These are phyloP conservation scores for Dothiorella sarmentorum DNA, from an alignment of 2,329 filamentous ascomycete genomes.

Conservation along the genomic window DNA sequence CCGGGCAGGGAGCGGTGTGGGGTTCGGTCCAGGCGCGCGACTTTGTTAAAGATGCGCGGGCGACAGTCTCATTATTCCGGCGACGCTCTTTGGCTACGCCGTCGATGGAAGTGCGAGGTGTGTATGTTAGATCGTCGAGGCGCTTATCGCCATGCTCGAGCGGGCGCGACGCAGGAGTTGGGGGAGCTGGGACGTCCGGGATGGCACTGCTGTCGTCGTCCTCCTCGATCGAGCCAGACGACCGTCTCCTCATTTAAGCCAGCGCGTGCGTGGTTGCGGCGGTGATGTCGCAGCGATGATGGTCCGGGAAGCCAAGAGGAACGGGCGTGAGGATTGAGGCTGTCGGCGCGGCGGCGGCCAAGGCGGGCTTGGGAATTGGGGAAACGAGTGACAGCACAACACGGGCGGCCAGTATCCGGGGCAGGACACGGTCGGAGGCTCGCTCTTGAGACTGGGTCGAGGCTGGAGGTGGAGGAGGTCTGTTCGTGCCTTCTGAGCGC, in stretches of 20 bases:
- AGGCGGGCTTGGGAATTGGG: not conserved
- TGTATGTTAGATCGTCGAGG: conserved; percentile 16
- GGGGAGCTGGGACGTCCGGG: conserved; percentile 18
- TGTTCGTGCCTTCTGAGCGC: conserved; percentile 15
- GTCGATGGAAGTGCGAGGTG: conserved; percentile 10
- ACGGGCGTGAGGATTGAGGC: conserved; percentile 11
- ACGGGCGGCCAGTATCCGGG: not conserved
- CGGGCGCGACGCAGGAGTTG: conserved; percentile 7
- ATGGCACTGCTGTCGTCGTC: conserved; percentile 27
- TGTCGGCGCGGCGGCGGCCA: not conserved
- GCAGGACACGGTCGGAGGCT: conserved; percentile 3
- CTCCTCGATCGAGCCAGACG: conserved; percentile 41
- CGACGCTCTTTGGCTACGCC: conserved; percentile 20
- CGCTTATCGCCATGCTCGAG: conserved; percentile 25
- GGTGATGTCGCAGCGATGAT: conserved; percentile 12
- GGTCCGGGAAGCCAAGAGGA: conserved; percentile 15
- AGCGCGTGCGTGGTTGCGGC: not conserved
- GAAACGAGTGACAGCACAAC: conserved; percentile 11
- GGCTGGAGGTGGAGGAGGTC: conserved; percentile 6
- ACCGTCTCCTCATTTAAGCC: conserved; percentile 39
- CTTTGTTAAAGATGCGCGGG: conserved; percentile 19
- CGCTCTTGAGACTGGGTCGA: conserved; percentile 10
- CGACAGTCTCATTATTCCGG: conserved; percentile 21
- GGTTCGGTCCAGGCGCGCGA: conserved; percentile 17
- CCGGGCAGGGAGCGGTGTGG: conserved; percentile 23